Evolutionary conservation across 352 stramenopile species (phyloP).

Genomic region (Aphanomyces astaci): DNA sequence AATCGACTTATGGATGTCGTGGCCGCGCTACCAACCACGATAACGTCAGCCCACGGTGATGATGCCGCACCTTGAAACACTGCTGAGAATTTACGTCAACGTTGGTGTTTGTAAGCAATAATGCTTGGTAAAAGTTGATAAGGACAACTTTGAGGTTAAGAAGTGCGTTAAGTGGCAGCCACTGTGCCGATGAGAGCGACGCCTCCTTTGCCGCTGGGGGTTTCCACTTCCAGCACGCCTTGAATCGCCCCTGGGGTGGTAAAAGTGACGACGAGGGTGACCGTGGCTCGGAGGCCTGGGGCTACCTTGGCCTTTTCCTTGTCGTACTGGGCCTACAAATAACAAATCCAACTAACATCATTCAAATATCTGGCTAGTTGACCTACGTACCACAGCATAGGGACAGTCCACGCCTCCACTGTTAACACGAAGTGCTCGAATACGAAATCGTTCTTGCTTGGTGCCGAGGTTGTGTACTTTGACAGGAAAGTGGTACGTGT

Average conservation of each 20-base stretch:
- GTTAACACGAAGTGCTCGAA: conserved; percentile 38
- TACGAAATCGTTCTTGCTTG: conserved; percentile 59
- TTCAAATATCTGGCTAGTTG: not conserved
- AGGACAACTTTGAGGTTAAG: not conserved
- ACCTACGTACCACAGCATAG: conserved; percentile 30
- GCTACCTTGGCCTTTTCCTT: conserved; percentile 47
- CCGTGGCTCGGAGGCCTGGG: conserved; percentile 45
- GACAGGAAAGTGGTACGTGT: conserved; percentile 14
- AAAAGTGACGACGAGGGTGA: conserved; percentile 59
- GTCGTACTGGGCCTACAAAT: conserved; percentile 40
- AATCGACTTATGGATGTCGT: too few relatives aligned
- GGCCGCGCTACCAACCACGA: too few relatives aligned
- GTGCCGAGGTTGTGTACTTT: conserved; percentile 47
- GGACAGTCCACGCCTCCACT: conserved; percentile 33
- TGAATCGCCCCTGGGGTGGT: conserved; percentile 38
- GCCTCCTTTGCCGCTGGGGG: conserved; percentile 2
- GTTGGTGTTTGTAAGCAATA: not conserved
- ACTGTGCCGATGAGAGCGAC: conserved; percentile 17
- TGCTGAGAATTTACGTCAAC: too few relatives aligned
- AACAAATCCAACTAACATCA: not conserved
- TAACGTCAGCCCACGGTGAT: too few relatives aligned
- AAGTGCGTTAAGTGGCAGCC: not conserved
- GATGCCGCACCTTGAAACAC: too few relatives aligned
- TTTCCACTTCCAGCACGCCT: conserved; percentile 42
- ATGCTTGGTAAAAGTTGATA: not conserved